Evolutionary conservation across 345 rosid species (phyloP).

Genomic region (Lenwebbia sp.): DNA sequence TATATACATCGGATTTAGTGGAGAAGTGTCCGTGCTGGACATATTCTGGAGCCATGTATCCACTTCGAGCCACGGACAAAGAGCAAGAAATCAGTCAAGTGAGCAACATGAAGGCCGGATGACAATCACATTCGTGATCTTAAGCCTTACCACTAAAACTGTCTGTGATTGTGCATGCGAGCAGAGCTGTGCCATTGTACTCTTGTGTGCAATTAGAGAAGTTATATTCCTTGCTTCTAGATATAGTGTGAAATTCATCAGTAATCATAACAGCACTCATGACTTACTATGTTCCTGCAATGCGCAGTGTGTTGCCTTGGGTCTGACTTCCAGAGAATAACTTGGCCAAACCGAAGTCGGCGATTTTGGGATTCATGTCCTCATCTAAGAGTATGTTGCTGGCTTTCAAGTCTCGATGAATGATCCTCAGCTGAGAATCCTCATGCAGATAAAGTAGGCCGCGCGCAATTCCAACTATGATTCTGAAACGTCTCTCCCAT

Average conservation of each 20-base stretch:
- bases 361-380: conserved; percentile 18
- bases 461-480: conserved; percentile 8
- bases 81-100: background rate
- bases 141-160: background rate
- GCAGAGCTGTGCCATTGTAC: background rate
- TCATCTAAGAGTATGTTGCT: conserved; percentile 16
- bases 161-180: background rate
- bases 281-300: conserved; percentile 28
- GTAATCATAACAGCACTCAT: background rate
- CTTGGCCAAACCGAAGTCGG: conserved; percentile 23
- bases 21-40: conserved; percentile 22
- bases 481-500: conserved; percentile 13
- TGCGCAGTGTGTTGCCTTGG: conserved; percentile 8
- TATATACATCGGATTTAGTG: conserved; percentile 30
- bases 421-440: conserved; percentile 14
- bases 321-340: conserved; percentile 14
- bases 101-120: background rate
- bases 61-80: conserved; percentile 11
- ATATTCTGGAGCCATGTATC: conserved; percentile 51
- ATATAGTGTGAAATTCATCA: background rate
- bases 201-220: background rate
- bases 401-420: conserved; percentile 19
- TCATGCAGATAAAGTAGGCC: conserved; percentile 16
- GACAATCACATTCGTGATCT: background rate
- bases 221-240: background rate